Conservation (phyloP, 768 basidiomycete genomes). For the Phanerochaete sordida region DNA sequence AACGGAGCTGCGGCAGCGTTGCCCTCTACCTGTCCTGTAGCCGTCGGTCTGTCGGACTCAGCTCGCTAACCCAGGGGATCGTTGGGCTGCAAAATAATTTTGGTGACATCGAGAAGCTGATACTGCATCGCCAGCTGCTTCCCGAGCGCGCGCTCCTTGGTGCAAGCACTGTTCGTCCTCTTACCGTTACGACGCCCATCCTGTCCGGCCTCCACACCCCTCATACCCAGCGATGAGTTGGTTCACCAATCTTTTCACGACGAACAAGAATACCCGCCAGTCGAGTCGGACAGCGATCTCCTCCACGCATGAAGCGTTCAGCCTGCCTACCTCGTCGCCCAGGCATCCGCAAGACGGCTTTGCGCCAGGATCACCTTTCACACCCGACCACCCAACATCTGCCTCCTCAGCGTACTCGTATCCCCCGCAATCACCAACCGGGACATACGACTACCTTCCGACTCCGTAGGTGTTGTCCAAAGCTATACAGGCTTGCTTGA, state of each 20-base stretch:
- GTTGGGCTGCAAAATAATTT: neutral
- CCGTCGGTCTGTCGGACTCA: neutral
- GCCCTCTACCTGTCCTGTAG: neutral
- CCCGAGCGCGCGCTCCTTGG: conserved; percentile 6
- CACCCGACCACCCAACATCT: conserved; percentile 13
- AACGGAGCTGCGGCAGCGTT: neutral
- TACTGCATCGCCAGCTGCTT: neutral
- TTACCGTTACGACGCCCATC: neutral
- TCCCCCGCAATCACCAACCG: conserved; percentile 58
- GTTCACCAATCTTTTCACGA: conserved; percentile 63
- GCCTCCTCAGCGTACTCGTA: conserved; percentile 66
- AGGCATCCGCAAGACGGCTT: conserved; percentile 53
- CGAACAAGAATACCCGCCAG: conserved; percentile 41
- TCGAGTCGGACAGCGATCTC: conserved; percentile 59
- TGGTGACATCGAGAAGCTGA: neutral
- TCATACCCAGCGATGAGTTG: conserved; percentile 54
- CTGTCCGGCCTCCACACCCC: neutral
- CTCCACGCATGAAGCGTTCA: conserved; percentile 86
- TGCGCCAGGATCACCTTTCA: conserved; percentile 48
- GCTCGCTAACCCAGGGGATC: neutral
- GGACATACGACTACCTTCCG: conserved; percentile 58
- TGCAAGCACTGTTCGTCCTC: neutral
- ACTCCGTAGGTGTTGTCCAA: conserved; percentile 29
- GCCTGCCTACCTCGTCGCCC: conserved; percentile 74
- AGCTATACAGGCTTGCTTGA: conserved; percentile 7